Conservation (phyloP, 345 rosid species). For the Pistacia atlantica region DNA sequence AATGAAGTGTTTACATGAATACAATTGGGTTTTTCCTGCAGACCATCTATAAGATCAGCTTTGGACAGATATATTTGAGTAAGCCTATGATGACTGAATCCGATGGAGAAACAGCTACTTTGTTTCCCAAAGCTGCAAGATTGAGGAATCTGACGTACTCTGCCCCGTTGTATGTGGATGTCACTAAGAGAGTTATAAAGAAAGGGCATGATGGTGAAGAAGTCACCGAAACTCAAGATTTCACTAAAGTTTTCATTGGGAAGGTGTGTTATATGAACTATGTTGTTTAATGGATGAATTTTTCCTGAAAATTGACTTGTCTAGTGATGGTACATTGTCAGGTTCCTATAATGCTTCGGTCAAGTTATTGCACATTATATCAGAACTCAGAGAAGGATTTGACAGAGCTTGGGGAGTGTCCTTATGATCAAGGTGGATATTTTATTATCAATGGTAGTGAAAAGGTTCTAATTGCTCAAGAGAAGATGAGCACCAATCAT, state of each 20-base stretch:
- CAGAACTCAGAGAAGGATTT: conserved; percentile 97
- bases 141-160: conserved; percentile 95
- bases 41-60: conserved; percentile 93
- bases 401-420: conserved; percentile 99
- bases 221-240: conserved; percentile 90
- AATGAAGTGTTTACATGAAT: not conserved
- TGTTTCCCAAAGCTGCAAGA: conserved; percentile 98
- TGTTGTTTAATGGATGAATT: conserved; percentile 6
- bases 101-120: conserved; percentile 96
- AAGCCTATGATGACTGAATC: conserved; percentile 99
- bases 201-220: conserved; percentile 99
- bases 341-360: conserved; percentile 99
- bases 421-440: conserved; percentile 98
- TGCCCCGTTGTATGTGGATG: conserved; percentile 94
- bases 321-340: conserved; percentile 22
- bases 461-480: conserved; percentile 96
- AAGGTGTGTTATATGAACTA: conserved; percentile 48
- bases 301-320: conserved; percentile 1
- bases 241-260: conserved; percentile 93
- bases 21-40: conserved; percentile 40
- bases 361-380: conserved; percentile 83
- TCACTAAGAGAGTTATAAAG: conserved; percentile 85
- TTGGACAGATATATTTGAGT: conserved; percentile 96
- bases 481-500: conserved; percentile 99
- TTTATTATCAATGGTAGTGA: conserved; percentile 98